Base-by-base conservation (phyloP, 352 stramenopile genomes). In the Phytophthora fragariae region DNA sequence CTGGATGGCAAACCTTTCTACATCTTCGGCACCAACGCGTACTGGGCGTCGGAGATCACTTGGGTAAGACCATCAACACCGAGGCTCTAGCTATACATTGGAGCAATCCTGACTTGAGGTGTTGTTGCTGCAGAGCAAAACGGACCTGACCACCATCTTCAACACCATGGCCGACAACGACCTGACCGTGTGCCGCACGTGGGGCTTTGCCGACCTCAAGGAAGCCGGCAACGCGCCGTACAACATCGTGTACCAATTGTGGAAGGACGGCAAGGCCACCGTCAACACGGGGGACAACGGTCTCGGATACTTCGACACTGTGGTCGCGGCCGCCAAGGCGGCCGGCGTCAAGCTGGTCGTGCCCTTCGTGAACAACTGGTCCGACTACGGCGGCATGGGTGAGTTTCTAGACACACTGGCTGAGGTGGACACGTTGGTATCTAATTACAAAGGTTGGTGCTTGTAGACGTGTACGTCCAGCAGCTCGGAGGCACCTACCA, bases 201-300 rank as follows among this genome's bases (percentile, higher is more conserved):
- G 49, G 69, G 73, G 73, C 12, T 80, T 80, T 24, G 67, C 67
- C 35, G 73, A 80, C 65, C 44, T 70, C 5, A 77, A 44, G 1
- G 4, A 29, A 5, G 55, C 61, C 24, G 67, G 69, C 44, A 69
- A 57, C 19, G 64, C 70, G 12, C 70, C 63, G 10, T 69, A 62
- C 33, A 73, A 75, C 57, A 72, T 80, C 64, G 72, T 70, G 39
- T 80, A 75, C 53, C 73, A 80, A 27, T 68, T 80, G 50, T 80
- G 73, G 73, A 61, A 70, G 47, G 59, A 77, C 53, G 73, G 73
- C 27, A 71, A 58, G 11, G 17, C 73, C 8, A 80, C 69, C 2
- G 54, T 80, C 49, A 80, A 80, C 65, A 80, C 69, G 4, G 47
- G 58, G 3, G 41, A 61, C 21, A 66, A 74, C 37, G 68, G 68